Conservation (phyloP, 1,284 basidiomycete species). For the Cutaneotrichosporon mucoides region DNA sequence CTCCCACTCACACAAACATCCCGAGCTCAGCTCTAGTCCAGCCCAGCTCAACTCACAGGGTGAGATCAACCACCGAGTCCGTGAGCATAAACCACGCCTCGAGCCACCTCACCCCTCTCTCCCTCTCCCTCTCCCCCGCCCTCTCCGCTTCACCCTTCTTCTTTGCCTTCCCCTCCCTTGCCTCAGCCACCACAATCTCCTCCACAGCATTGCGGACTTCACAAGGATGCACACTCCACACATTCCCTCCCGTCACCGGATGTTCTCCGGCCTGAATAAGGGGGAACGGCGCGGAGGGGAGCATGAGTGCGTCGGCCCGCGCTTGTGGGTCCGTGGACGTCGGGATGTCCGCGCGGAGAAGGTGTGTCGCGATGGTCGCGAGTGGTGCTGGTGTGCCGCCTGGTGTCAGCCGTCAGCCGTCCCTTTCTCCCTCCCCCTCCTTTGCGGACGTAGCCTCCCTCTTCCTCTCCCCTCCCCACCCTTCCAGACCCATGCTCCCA, state of each 20-base stretch:
- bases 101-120: slow-evolving; percentile 27
- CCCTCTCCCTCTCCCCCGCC: slow-evolving; percentile 6
- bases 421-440: no score
- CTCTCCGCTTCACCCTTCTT: slow-evolving; percentile 28
- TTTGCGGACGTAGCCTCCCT: no score
- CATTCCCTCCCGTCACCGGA: slow-evolving; percentile 26
- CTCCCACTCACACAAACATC: no score
- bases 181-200: slow-evolving; percentile 20
- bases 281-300: slow-evolving; percentile 26
- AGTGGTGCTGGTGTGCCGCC: slow-evolving; percentile 28
- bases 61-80: slow-evolving; percentile 27
- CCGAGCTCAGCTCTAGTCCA: no score
- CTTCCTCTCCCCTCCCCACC: neutral
- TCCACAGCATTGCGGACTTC: slow-evolving; percentile 27
- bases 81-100: slow-evolving; percentile 40
- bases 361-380: slow-evolving; percentile 4
- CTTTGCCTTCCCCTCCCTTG: slow-evolving; percentile 8
- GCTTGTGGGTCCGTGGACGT: neutral
- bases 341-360: slow-evolving; percentile 6
- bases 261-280: slow-evolving; percentile 33
- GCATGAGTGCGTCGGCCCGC: slow-evolving; percentile 18
- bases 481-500: neutral
- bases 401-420: slow-evolving; percentile 6
- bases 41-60: neutral
- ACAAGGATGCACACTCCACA: slow-evolving; percentile 37